A percentile compares a stretch with the other conserved stretches of the same genome.
These are phyloP conservation scores for Acer campestre DNA, from an alignment of 345 rosid genomes.

Conservation along the genomic window DNA sequence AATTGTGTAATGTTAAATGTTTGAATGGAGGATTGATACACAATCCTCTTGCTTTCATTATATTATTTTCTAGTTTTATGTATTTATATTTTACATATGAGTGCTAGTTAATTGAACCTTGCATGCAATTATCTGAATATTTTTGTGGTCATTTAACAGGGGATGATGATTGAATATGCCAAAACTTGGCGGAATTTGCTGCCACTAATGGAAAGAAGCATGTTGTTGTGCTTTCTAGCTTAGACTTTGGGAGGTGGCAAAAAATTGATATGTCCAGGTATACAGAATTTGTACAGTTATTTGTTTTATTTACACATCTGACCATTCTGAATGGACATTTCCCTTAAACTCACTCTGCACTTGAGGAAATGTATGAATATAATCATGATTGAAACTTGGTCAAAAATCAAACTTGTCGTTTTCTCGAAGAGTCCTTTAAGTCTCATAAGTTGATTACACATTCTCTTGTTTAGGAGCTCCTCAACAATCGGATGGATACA, in stretches of 20 bases:
- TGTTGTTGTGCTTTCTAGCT: constrained; percentile 70
- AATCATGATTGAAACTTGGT: neutral
- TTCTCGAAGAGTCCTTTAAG: neutral
- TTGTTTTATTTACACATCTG: neutral
- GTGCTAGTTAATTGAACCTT: neutral
- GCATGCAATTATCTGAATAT: constrained; percentile 6
- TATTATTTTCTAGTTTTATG: too few relatives aligned
- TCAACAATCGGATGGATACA: neutral
- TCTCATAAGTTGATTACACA: neutral
- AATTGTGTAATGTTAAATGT: too few relatives aligned
- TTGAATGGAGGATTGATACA: too few relatives aligned
- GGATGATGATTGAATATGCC: constrained; percentile 79
- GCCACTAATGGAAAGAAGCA: constrained; percentile 72
- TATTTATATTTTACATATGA: neutral
- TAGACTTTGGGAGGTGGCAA: constrained; percentile 89
- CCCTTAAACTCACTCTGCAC: neutral
- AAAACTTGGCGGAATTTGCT: constrained; percentile 82
- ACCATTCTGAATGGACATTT: neutral
- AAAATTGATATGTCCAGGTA: constrained; percentile 87
- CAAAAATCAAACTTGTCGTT: neutral
- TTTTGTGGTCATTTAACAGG: constrained; percentile 45
- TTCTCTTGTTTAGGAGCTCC: neutral
- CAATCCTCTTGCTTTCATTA: too few relatives aligned
- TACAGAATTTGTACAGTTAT: neutral
- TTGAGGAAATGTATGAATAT: neutral